A percentile compares a stretch with the other conserved stretches of the same genome.
Evolutionary conservation across 805 yeast genomes (phyloP).

Genomic region (Cyberlindnera euphorbiiphila): DNA sequence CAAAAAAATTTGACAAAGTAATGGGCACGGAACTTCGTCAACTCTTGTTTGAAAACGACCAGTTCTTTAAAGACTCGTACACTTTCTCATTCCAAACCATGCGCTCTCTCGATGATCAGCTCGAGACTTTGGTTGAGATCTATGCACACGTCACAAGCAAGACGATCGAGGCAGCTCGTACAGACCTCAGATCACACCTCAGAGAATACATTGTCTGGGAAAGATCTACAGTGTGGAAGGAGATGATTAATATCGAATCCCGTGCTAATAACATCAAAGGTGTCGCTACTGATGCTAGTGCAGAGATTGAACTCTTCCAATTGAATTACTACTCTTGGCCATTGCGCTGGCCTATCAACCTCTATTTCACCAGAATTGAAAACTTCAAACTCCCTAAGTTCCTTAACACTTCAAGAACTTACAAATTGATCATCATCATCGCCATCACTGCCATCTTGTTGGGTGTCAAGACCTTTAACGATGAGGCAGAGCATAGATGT

Average conservation of each 20-base stretch:
- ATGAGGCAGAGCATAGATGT: conserved; percentile 56
- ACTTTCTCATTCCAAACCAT: conserved; percentile 53
- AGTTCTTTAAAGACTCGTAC: conserved; percentile 44
- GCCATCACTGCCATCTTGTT: conserved; percentile 51
- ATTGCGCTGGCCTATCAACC: conserved; percentile 30
- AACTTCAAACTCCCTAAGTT: conserved; percentile 35
- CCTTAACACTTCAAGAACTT: conserved; percentile 38
- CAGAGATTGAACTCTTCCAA: conserved; percentile 28
- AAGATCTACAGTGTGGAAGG: conserved; percentile 94
- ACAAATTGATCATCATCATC: conserved; percentile 36
- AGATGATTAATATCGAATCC: conserved; percentile 82
- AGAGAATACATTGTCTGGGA: conserved; percentile 96
- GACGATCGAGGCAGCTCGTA: conserved; percentile 34
- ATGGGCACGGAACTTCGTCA: conserved; percentile 51
- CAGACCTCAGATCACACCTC: conserved; percentile 56
- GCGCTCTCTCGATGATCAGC: conserved; percentile 45
- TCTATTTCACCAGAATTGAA: conserved; percentile 27
- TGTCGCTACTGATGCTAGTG: conserved; percentile 35
- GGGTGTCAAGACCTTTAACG: conserved; percentile 59
- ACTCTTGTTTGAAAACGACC: conserved; percentile 41
- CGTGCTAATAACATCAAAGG: conserved; percentile 43
- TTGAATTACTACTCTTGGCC: conserved; percentile 32
- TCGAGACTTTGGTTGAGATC: conserved; percentile 47
- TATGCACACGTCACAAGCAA: conserved; percentile 48
- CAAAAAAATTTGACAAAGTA: conserved; percentile 87